A percentile compares a stretch with the other conserved stretches of the same genome.
Conservation (phyloP, 768 basidiomycete species). For the Tricholomella constricta region DNA sequence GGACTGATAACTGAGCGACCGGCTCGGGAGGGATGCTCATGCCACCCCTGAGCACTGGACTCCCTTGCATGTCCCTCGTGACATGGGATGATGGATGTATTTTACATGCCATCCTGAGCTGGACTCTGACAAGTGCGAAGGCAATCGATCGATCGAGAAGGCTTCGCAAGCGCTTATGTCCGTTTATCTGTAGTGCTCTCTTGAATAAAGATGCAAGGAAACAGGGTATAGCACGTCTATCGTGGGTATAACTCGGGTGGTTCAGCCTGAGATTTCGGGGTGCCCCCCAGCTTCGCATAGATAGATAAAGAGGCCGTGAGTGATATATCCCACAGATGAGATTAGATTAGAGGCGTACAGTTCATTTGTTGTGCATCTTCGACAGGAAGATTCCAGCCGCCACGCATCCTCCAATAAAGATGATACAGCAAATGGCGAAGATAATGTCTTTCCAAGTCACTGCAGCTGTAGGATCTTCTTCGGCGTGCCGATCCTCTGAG, state of each 20-base stretch:
- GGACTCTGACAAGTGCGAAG: not conserved
- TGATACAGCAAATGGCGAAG: not conserved
- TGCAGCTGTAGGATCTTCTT: too few relatives aligned
- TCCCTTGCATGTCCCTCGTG: too few relatives aligned
- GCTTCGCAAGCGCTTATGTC: not conserved
- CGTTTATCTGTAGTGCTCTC: not conserved
- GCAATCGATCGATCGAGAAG: not conserved
- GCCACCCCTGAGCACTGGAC: too few relatives aligned
- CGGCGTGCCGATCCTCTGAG: too few relatives aligned
- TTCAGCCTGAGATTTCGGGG: not conserved
- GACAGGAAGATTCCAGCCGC: slow-evolving; percentile 8
- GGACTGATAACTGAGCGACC: too few relatives aligned
- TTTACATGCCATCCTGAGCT: not conserved
- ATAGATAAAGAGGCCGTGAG: not conserved
- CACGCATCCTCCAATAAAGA: not conserved
- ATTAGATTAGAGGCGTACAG: not conserved
- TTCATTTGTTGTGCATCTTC: not conserved
- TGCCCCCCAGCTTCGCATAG: not conserved
- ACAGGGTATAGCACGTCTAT: too few relatives aligned
- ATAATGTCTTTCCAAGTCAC: not conserved
- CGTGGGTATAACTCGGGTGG: not conserved
- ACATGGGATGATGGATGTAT: not conserved
- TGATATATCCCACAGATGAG: not conserved
- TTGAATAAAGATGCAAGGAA: not conserved
- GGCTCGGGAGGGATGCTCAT: too few relatives aligned